Percentiles rank a stretch among this genome's conserved stretches.
phyloP scores from a whole-genome alignment of 108 stramenopile species.

The Aurantiochytrium sp. region DNA sequence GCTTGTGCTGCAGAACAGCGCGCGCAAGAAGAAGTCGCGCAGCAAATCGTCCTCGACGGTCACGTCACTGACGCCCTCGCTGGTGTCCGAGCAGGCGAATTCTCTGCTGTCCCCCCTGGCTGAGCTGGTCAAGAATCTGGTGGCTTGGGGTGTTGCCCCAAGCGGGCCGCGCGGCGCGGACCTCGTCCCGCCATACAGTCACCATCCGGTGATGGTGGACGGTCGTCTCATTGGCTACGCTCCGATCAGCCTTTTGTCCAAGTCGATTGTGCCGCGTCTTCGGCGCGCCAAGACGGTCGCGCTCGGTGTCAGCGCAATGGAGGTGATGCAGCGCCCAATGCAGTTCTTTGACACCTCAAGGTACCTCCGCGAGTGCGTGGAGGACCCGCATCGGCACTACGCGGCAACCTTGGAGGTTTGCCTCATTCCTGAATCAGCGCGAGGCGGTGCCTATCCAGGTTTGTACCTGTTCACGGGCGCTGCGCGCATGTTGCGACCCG shows the following conservation, averaged over 20 bases:
- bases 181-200: constrained; percentile 20
- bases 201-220: constrained; percentile 39
- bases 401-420: constrained; percentile 5
- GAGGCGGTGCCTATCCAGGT: constrained; percentile 75
- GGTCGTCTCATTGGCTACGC: constrained; percentile 39
- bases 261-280: constrained; percentile 21
- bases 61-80: not conserved
- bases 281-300: constrained; percentile 35
- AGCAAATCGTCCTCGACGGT: not conserved
- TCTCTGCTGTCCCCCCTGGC: not conserved
- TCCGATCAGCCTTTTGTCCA: not conserved
- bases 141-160: constrained; percentile 32
- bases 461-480: constrained; percentile 76
- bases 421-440: not conserved
- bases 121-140: constrained; percentile 22
- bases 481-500: constrained; percentile 80
- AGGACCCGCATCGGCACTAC: not conserved
- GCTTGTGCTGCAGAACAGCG: not conserved
- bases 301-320: not conserved
- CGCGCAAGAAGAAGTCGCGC: constrained; percentile 1
- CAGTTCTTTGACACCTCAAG: not conserved
- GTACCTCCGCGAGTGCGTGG: not conserved
- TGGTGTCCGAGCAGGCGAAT: not conserved
- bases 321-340: not conserved
- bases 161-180: constrained; percentile 26